phyloP scores from a whole-genome alignment of 257 asterid species.

The Verbena officinalis region DNA sequence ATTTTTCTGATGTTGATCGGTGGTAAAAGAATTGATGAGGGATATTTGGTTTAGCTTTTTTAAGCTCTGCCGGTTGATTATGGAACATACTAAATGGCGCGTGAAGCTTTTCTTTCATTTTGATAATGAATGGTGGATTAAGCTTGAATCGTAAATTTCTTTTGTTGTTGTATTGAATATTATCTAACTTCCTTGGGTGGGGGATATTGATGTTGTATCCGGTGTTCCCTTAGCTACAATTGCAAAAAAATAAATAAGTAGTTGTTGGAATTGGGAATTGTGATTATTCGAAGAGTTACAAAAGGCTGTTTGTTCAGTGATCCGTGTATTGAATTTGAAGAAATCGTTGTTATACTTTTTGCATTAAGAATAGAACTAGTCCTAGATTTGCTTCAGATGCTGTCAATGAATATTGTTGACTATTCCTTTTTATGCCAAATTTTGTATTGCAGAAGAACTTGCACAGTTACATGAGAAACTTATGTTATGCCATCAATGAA shows the following conservation, averaged over 20 bases:
- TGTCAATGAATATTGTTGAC: constrained; percentile 8
- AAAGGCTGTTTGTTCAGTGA: background rate
- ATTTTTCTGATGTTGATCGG: constrained; percentile 4
- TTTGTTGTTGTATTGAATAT: constrained; percentile 1
- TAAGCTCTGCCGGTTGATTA: background rate
- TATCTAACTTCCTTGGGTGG: background rate
- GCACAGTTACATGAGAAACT: constrained; percentile 31
- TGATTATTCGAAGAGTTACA: background rate
- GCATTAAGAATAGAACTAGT: background rate
- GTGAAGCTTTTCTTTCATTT: too few species aligned
- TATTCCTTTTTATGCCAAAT: constrained; percentile 14
- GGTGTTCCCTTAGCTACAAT: background rate
- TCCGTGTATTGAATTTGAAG: background rate
- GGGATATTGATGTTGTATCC: background rate
- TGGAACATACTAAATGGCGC: background rate
- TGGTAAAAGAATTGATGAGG: background rate
- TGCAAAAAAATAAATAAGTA: background rate
- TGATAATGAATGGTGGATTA: constrained; percentile 2
- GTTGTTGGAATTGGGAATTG: background rate
- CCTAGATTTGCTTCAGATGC: background rate
- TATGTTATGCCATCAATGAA: constrained; percentile 32
- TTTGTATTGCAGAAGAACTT: constrained; percentile 29
- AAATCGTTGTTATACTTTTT: background rate
- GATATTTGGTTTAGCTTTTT: too few species aligned
- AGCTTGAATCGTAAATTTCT: background rate